Conservation (phyloP, 768 basidiomycete species). For the Tulasnella calospora region DNA sequence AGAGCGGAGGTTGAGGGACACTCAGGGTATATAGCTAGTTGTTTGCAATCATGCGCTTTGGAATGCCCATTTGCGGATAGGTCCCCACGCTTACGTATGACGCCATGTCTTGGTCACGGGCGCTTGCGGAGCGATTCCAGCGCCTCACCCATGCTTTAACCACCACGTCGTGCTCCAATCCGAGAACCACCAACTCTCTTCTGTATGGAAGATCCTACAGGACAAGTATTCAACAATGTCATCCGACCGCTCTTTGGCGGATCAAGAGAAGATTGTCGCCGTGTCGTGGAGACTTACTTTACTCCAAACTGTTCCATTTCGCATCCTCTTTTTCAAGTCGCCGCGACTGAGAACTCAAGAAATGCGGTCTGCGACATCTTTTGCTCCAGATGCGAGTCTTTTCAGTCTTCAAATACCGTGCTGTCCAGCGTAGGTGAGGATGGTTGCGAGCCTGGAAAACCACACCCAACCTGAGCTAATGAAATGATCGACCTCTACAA, state of each 20-base stretch:
- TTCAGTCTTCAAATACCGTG: neutral
- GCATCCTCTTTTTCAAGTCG: conserved; percentile 19
- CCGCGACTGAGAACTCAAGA: neutral
- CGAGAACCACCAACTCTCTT: neutral
- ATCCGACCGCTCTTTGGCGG: conserved; percentile 15
- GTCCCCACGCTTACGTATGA: neutral
- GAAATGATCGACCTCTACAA: neutral
- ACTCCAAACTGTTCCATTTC: conserved; percentile 9
- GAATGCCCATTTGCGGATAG: neutral
- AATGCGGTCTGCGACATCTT: conserved; percentile 11
- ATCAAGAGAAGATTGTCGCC: conserved; percentile 1
- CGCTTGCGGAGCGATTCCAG: neutral
- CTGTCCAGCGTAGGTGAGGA: conserved; percentile 9
- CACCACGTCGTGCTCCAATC: neutral
- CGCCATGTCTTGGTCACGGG: neutral
- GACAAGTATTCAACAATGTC: conserved; percentile 14
- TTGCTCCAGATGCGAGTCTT: neutral
- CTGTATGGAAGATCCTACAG: conserved; percentile 15
- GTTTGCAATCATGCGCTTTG: neutral
- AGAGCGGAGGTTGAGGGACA: conserved; percentile 59
- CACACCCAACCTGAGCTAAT: neutral
- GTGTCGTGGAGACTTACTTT: neutral
- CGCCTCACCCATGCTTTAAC: conserved; percentile 1
- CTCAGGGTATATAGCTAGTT: conserved; percentile 1
- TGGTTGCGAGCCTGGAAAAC: neutral